Evolutionary conservation across 768 basidiomycete species (phyloP), one percentile per base, ranked within the genome.

Genomic region (Boletus patriciae): DNA sequence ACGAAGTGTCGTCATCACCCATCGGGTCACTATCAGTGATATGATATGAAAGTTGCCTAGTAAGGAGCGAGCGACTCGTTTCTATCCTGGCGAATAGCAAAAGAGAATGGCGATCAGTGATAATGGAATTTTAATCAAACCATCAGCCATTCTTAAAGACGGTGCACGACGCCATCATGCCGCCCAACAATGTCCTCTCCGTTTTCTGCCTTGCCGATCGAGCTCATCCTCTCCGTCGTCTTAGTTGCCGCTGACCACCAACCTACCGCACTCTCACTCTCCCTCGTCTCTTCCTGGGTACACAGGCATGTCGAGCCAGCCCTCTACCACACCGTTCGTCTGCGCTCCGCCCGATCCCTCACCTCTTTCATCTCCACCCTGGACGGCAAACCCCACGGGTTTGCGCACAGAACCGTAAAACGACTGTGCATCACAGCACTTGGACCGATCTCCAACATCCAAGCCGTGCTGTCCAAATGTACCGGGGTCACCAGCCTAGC

Each of bases 211-310:
- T 59, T 76, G 25, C 76, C 74, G 7, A 46, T 62, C 45, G 76
- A 77, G 55, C 38, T 54, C 43, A 44, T 77, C 18, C 68, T 71
- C 23, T 64, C 68, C 48, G 62, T 78, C 54, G 59, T 77, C 63
- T 71, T 73, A 46, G 67, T 73, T 48, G 76, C 74, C 33, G 74
- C 76, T 15, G 15, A 23, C 15, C 50, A 41, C 31, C 45, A 52
- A 18, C 45, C 50, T 5, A 53, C 43, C 13, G 55, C 55, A 2
- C 44, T 57, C 12, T 44, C 31, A 0, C 51, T 41, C 31, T 34
- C 43, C n/a, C 31, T 57, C 18, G 50, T 53, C 19, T 46, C 50
- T 40, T 57, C 45, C 25, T 47, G 45, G 51, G 45, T 36, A 10
- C 38, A 16, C 25, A 42, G 10, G 6, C 18, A 46, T 8, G 55